A percentile compares a stretch with the other conserved stretches of the same genome.
Conservation (phyloP, 2,329 filamentous ascomycete genomes). For the Trichoderma koningii region DNA sequence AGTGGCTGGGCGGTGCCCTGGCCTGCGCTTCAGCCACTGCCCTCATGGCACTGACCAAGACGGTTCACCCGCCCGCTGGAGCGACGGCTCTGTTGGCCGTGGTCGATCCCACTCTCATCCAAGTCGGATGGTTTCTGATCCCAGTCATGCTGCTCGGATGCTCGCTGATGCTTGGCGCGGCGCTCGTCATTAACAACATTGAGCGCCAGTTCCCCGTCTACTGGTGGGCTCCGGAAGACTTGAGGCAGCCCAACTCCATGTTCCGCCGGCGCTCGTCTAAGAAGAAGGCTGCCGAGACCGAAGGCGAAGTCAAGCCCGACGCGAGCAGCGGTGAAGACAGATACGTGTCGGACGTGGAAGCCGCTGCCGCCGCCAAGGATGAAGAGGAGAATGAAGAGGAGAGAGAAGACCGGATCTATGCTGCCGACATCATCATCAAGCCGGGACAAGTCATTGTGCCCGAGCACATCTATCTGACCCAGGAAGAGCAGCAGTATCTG, state of each 20-base stretch:
- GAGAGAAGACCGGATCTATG: constrained; percentile 29
- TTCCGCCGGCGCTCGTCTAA: constrained; percentile 24
- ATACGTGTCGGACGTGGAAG: constrained; percentile 27
- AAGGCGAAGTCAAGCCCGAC: constrained; percentile 23
- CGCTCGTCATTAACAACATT: constrained; percentile 69
- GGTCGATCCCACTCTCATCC: constrained; percentile 54
- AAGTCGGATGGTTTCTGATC: constrained; percentile 69
- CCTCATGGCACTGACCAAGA: constrained; percentile 70
- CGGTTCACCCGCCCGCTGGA: constrained; percentile 72
- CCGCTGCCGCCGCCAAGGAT: constrained; percentile 26
- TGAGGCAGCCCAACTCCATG: constrained; percentile 28
- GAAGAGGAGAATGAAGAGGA: constrained; percentile 27
- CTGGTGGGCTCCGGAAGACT: constrained; percentile 63
- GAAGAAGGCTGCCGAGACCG: not conserved
- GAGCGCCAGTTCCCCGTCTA: constrained; percentile 67
- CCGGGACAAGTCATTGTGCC: constrained; percentile 41
- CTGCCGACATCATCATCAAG: constrained; percentile 41
- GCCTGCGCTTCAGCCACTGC: constrained; percentile 64
- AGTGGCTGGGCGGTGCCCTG: constrained; percentile 66
- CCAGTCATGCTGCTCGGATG: constrained; percentile 63
- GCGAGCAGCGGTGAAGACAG: constrained; percentile 9
- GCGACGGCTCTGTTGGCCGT: constrained; percentile 72
- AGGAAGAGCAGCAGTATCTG: constrained; percentile 42
- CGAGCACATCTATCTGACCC: constrained; percentile 41
- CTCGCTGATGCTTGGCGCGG: constrained; percentile 61